Percentiles rank a stretch among this genome's conserved stretches.
phyloP scores from a whole-genome alignment of 192 early-diverging fungal genomes.

The Backusella australiensis region DNA sequence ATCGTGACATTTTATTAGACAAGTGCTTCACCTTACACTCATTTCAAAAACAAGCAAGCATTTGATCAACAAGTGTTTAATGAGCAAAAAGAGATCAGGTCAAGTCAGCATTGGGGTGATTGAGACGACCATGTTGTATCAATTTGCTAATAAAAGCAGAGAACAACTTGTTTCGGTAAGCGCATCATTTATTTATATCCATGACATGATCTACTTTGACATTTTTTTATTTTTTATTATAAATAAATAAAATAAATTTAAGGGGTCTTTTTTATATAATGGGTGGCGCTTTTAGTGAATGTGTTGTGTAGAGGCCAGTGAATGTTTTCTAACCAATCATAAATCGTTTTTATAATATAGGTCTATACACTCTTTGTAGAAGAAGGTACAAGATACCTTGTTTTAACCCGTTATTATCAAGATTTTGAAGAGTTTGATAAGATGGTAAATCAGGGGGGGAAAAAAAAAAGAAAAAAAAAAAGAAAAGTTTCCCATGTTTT shows the following conservation, averaged over 20 bases:
- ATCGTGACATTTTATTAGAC: neutral
- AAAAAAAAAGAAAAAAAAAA: neutral
- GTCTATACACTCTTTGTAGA: constrained; percentile 41
- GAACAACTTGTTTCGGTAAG: constrained; percentile 17
- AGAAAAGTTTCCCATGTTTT: neutral
- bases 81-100: neutral
- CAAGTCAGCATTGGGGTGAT: constrained; percentile 7
- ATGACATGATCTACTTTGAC: neutral
- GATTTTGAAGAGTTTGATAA: constrained; percentile 40
- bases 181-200: neutral
- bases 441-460: constrained; percentile 26
- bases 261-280: neutral
- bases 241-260: neutral
- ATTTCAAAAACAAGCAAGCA: neutral
- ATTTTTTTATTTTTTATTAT: neutral
- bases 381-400: constrained; percentile 27
- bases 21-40: neutral
- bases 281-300: neutral
- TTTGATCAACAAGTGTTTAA: neutral
- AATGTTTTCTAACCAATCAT: neutral
- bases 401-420: constrained; percentile 33
- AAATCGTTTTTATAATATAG: constrained; percentile 19
- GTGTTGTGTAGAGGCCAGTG: neutral
- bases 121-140: constrained; percentile 10
- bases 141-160: neutral